Conservation (phyloP, 306 rosid genomes). For the Datisca glomerata region DNA sequence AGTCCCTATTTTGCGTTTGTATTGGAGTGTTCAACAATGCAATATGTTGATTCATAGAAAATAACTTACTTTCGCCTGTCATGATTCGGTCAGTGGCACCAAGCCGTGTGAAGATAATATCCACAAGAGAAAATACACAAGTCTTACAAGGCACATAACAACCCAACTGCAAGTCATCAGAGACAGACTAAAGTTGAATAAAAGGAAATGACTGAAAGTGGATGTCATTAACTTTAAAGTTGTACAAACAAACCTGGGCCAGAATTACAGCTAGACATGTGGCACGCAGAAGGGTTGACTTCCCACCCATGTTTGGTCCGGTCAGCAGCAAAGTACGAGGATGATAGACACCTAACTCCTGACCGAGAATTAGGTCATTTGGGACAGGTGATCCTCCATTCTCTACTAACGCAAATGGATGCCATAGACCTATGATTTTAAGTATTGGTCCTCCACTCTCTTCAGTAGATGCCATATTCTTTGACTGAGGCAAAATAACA, state of each 20-base stretch:
- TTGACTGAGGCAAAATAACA: constrained; percentile 36
- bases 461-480: constrained; percentile 13
- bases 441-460: constrained; percentile 42
- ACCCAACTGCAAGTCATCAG: constrained; percentile 63
- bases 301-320: constrained; percentile 99
- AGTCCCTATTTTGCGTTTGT: no score
- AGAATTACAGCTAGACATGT: constrained; percentile 87
- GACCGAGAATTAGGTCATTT: constrained; percentile 77
- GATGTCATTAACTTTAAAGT: background rate
- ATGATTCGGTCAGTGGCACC: constrained; percentile 97
- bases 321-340: constrained; percentile 74
- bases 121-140: constrained; percentile 70
- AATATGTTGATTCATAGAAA: constrained; percentile 1
- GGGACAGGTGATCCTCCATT: constrained; percentile 71
- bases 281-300: constrained; percentile 89
- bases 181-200: constrained; percentile 6
- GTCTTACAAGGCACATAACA: constrained; percentile 81
- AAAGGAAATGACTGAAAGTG: constrained; percentile 1
- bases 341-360: constrained; percentile 32
- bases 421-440: constrained; percentile 72
- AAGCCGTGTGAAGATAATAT: constrained; percentile 84
- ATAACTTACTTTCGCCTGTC: constrained; percentile 92
- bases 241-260: constrained; percentile 78
- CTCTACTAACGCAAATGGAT: constrained; percentile 81
- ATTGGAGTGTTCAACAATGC: no score